Evolutionary conservation across 345 rosid genomes (phyloP).

Genomic region (Heritiera fomes): DNA sequence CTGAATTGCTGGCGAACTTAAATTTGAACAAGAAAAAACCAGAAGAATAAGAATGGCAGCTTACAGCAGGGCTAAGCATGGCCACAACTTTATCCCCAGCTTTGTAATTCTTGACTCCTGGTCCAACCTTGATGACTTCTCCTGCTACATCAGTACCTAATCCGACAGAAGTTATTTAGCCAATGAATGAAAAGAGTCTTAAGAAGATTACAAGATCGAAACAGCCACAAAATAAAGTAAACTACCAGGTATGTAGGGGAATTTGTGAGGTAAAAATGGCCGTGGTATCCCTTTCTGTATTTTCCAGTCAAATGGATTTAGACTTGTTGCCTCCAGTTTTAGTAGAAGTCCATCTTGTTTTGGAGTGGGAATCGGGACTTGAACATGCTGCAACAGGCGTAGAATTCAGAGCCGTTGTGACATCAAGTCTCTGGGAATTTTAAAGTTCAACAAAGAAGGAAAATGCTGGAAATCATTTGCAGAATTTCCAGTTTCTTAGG

Average conservation of each 20-base stretch:
- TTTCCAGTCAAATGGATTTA: constrained; percentile 60
- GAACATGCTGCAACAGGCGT: constrained; percentile 48
- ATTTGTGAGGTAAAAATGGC: constrained; percentile 57
- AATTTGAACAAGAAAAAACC: too few species aligned
- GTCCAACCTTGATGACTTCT: constrained; percentile 70
- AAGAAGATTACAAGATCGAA: too few species aligned
- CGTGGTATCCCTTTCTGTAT: constrained; percentile 49
- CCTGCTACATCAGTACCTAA: constrained; percentile 79
- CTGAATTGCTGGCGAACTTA: neutral
- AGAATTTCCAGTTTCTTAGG: too few species aligned
- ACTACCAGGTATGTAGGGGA: constrained; percentile 74
- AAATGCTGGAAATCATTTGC: too few species aligned
- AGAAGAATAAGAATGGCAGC: constrained; percentile 14
- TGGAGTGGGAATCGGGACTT: constrained; percentile 42
- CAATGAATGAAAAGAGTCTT: neutral
- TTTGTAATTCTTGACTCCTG: constrained; percentile 55
- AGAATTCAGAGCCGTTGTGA: neutral
- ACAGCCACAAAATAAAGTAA: too few species aligned
- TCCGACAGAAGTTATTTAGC: too few species aligned
- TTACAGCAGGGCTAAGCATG: constrained; percentile 46
- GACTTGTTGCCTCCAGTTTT: constrained; percentile 44
- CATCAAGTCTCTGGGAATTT: neutral
- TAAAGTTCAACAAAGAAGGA: neutral
- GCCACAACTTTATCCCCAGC: constrained; percentile 85
- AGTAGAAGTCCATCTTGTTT: constrained; percentile 47